Evolutionary conservation across 805 yeast genomes (phyloP).

Genomic region (Kodamaea leandrae): DNA sequence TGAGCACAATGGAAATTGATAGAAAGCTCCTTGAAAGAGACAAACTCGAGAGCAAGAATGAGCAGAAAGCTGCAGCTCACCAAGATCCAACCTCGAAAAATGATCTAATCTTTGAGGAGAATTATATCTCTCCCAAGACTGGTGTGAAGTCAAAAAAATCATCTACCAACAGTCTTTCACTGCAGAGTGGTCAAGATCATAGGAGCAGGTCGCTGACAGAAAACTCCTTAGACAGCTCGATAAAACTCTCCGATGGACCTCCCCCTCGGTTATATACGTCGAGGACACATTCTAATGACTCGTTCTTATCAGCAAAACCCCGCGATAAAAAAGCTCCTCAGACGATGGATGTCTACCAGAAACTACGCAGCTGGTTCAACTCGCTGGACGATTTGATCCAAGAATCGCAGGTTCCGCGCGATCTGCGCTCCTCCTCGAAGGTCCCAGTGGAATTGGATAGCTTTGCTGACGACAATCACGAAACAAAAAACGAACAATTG

Average conservation of each 20-base stretch:
- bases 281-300: not conserved
- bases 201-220: too few species aligned
- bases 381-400: conserved; percentile 8
- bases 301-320: not conserved
- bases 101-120: too few species aligned
- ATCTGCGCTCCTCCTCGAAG: conserved; percentile 7
- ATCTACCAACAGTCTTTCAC: too few species aligned
- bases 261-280: not conserved
- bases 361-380: conserved; percentile 18
- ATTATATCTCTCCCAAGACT: too few species aligned
- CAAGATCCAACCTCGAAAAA: too few species aligned
- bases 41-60: not conserved
- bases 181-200: too few species aligned
- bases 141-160: too few species aligned
- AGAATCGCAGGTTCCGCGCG: not conserved
- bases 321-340: not conserved
- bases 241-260: not conserved
- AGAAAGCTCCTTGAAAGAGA: conserved; percentile 19
- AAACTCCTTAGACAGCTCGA: too few species aligned
- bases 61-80: too few species aligned
- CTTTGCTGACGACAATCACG: conserved; percentile 11
- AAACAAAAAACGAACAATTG: conserved; percentile 3
- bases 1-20: conserved; percentile 37
- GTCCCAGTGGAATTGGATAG: conserved; percentile 47
- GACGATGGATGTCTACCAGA: conserved; percentile 5